Percentiles rank a stretch among this genome's conserved stretches.
These are phyloP conservation scores for Cercospora nicotianae DNA, from an alignment of 2,329 filamentous ascomycete species.

Conservation along the genomic window DNA sequence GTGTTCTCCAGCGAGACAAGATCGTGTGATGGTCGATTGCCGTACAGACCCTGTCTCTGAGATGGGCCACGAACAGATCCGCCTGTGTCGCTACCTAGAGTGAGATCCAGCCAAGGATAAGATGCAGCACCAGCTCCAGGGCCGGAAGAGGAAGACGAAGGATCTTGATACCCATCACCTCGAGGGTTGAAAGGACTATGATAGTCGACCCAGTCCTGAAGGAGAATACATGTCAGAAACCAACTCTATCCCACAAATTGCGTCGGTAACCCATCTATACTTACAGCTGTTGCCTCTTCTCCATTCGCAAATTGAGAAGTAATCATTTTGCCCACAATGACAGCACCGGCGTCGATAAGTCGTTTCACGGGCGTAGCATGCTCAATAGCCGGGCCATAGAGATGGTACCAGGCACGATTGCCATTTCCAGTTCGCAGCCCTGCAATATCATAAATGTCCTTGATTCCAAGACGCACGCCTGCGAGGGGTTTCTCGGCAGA, in stretches of 20 bases:
- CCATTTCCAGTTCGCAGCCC: slow-evolving; percentile 59
- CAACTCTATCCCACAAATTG: background rate
- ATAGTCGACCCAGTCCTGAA: slow-evolving; percentile 50
- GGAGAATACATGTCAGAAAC: background rate
- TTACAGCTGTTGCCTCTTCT: slow-evolving; percentile 47
- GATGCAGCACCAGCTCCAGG: slow-evolving; percentile 50
- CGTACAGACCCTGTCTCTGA: slow-evolving; percentile 52
- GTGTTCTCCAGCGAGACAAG: slow-evolving; percentile 50
- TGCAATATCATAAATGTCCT: slow-evolving; percentile 62
- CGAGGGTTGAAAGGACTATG: slow-evolving; percentile 47
- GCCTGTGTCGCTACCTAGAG: slow-evolving; percentile 53
- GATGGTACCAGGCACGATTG: slow-evolving; percentile 58
- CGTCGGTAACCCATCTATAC: background rate
- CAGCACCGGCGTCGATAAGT: slow-evolving; percentile 61
- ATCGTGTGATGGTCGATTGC: slow-evolving; percentile 52
- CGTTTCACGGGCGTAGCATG: slow-evolving; percentile 56
- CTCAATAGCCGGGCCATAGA: slow-evolving; percentile 50
- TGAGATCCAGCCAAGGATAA: slow-evolving; percentile 53
- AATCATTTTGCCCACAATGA: slow-evolving; percentile 50
- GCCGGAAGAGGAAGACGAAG: slow-evolving; percentile 51
- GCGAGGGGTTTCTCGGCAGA: slow-evolving; percentile 58
- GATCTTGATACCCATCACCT: slow-evolving; percentile 49
- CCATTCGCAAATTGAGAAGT: slow-evolving; percentile 50
- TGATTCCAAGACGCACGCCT: slow-evolving; percentile 62
- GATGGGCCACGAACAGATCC: slow-evolving; percentile 53